A percentile compares a stretch with the other conserved stretches of the same genome.
Evolutionary conservation across 192 early-diverging fungal species (phyloP).

Genomic region (Chytriomyces sp.): DNA sequence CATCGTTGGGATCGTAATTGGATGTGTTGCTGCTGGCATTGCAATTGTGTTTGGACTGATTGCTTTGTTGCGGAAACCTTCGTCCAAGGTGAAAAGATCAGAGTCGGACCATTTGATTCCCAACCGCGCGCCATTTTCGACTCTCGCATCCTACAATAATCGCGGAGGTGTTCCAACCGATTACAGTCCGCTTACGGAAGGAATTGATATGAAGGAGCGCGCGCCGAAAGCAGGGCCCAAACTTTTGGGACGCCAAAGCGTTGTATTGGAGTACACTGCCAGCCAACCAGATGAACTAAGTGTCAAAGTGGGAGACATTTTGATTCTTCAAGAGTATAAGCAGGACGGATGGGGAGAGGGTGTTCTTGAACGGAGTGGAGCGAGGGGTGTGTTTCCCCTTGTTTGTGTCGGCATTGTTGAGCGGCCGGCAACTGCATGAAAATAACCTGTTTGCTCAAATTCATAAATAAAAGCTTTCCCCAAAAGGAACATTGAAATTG

Average conservation of each 20-base stretch:
- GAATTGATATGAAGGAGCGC: neutral
- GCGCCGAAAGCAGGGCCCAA: neutral
- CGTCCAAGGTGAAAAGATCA: neutral
- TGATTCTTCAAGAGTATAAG: neutral
- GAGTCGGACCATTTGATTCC: neutral
- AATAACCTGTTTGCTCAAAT: neutral
- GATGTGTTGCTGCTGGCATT: neutral
- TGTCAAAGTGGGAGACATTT: neutral
- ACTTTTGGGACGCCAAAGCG: neutral
- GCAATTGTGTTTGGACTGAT: neutral
- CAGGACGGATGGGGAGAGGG: constrained; percentile 25
- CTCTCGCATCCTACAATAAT: neutral
- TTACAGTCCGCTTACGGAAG: neutral
- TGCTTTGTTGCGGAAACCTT: neutral
- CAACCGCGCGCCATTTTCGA: neutral
- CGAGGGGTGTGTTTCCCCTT: constrained; percentile 12
- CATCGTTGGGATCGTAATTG: neutral
- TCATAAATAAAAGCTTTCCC: neutral
- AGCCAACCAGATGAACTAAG: constrained; percentile 3
- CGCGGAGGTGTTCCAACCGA: neutral
- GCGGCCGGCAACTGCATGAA: neutral
- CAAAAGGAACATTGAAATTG: neutral
- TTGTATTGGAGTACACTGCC: neutral
- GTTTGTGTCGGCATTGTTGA: constrained; percentile 8
- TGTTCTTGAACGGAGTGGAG: neutral